phyloP scores from a whole-genome alignment of 2,329 filamentous ascomycete genomes.

The Aspergillus puulaauensis region DNA sequence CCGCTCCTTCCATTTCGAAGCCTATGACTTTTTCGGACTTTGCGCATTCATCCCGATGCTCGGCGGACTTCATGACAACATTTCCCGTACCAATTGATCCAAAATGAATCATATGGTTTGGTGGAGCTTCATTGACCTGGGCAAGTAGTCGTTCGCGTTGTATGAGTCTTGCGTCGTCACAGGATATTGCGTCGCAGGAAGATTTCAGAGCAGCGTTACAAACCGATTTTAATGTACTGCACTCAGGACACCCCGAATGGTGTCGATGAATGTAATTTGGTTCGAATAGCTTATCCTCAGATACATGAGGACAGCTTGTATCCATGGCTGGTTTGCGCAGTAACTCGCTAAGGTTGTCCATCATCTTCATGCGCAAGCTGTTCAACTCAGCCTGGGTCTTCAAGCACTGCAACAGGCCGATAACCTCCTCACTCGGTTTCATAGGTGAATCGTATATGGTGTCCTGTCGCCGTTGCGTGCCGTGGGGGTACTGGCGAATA shows the following conservation, averaged over 20 bases:
- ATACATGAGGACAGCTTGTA: background rate
- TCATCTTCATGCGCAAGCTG: background rate
- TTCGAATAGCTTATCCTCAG: background rate
- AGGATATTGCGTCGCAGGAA: constrained; percentile 1
- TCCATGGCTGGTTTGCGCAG: background rate
- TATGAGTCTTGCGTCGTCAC: background rate
- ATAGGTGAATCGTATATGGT: background rate
- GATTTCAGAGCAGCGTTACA: constrained; percentile 4
- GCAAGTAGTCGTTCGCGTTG: background rate
- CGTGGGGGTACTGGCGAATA: background rate
- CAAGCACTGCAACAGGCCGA: background rate
- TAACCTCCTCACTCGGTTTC: background rate
- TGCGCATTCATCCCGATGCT: constrained; percentile 7
- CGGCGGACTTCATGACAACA: constrained; percentile 13
- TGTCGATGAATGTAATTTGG: constrained; percentile 12
- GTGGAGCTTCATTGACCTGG: background rate
- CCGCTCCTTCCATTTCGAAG: constrained; percentile 15
- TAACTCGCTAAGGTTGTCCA: background rate
- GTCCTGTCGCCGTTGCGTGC: background rate
- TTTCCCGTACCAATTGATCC: constrained; percentile 12
- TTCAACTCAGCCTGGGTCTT: background rate
- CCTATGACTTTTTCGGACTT: constrained; percentile 11
- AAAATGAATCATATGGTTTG: constrained; percentile 4
- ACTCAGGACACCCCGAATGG: constrained; percentile 1
- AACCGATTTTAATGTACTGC: background rate